phyloP scores from a whole-genome alignment of 2,329 filamentous ascomycete species.

The Allantophomopsis lycopodina region DNA sequence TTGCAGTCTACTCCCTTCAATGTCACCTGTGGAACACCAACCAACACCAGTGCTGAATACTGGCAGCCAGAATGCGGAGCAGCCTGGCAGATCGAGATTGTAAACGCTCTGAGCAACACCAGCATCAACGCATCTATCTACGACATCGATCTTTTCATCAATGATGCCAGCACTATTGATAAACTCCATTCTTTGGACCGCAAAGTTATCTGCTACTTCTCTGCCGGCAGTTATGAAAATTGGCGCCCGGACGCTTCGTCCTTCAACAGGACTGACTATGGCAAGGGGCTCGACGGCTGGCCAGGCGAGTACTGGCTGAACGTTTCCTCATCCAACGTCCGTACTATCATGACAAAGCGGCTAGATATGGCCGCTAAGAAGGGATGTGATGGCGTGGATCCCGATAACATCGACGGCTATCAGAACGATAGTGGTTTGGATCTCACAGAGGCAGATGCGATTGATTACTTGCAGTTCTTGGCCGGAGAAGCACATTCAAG shows the following conservation, averaged over 20 bases:
- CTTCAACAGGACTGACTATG: constrained; percentile 42
- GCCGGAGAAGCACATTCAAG: constrained; percentile 34
- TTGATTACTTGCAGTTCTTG: constrained; percentile 47
- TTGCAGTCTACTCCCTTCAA: no score
- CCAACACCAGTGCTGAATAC: constrained; percentile 8
- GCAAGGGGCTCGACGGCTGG: constrained; percentile 48
- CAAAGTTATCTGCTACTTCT: constrained; percentile 62
- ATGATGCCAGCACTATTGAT: constrained; percentile 27
- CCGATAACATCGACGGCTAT: constrained; percentile 58
- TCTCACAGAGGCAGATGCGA: constrained; percentile 39
- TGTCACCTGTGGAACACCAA: no score
- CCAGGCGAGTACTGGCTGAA: constrained; percentile 54
- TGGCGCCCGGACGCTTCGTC: constrained; percentile 41
- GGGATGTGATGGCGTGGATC: constrained; percentile 56
- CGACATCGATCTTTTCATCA: constrained; percentile 44
- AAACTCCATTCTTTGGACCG: constrained; percentile 33
- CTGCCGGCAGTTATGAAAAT: constrained; percentile 52
- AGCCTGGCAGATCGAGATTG: constrained; percentile 4
- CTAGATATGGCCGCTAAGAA: constrained; percentile 44
- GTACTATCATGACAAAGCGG: constrained; percentile 47
- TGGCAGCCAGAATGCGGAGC: constrained; percentile 4
- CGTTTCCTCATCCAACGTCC: constrained; percentile 39
- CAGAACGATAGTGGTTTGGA: constrained; percentile 49
- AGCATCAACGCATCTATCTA: constrained; percentile 17
- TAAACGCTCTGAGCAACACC: constrained; percentile 4